phyloP scores from a whole-genome alignment of 768 basidiomycete genomes.

The Mycena alexandri region DNA sequence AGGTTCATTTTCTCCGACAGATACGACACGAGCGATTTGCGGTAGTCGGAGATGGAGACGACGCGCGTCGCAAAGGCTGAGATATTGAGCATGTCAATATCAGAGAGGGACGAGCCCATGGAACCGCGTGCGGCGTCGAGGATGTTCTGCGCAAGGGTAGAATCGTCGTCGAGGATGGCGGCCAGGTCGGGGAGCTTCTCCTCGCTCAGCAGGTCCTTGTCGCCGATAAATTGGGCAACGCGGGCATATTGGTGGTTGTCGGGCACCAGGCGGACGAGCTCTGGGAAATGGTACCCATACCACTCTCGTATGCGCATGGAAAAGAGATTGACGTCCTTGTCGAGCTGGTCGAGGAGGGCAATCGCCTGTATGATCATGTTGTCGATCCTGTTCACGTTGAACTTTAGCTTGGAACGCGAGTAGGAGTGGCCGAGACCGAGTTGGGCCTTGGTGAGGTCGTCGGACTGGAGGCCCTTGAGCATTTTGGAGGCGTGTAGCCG shows the following conservation, averaged over 20 bases:
- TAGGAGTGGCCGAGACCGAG: conserved; percentile 98
- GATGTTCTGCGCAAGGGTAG: conserved; percentile 90
- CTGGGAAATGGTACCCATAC: conserved; percentile 99
- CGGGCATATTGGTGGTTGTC: conserved; percentile 97
- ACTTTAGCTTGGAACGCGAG: conserved; percentile 97
- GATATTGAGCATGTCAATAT: conserved; percentile 97
- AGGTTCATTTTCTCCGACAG: conserved; percentile 97
- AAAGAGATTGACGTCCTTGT: conserved; percentile 99
- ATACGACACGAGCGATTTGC: conserved; percentile 89
- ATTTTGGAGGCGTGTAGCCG: conserved; percentile 92
- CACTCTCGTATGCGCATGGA: conserved; percentile 98
- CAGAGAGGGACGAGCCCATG: conserved; percentile 92
- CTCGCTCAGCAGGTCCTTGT: conserved; percentile 85
- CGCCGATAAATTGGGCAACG: conserved; percentile 86
- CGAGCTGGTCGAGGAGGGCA: conserved; percentile 96
- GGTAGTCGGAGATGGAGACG: conserved; percentile 92
- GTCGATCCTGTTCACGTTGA: conserved; percentile 95
- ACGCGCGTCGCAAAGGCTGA: conserved; percentile 91
- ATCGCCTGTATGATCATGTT: conserved; percentile 99
- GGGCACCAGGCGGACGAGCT: conserved; percentile 91
- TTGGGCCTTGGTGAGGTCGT: conserved; percentile 93
- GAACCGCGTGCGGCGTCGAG: conserved; percentile 94
- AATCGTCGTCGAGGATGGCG: conserved; percentile 84
- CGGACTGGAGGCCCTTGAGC: conserved; percentile 87
- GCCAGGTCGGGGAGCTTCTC: conserved; percentile 86